Percentiles rank a stretch among this genome's conserved stretches.
Evolutionary conservation across 768 basidiomycete species (phyloP).

Genomic region (Naganishia randhawae): DNA sequence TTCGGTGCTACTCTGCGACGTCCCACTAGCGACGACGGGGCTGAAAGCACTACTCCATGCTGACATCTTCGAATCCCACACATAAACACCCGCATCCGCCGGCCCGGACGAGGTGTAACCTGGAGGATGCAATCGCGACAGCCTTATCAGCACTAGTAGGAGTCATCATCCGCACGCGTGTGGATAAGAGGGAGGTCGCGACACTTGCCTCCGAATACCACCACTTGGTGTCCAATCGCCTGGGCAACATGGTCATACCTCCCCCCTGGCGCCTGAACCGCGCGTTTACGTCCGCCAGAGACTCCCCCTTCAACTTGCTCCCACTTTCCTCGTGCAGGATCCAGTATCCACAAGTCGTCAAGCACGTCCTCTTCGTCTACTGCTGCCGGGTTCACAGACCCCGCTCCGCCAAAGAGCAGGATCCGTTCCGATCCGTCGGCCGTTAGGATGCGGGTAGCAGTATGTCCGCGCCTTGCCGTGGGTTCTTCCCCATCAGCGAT

Average conservation of each 20-base stretch:
- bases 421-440: slow-evolving; percentile 51
- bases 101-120: slow-evolving; percentile 51
- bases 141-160: slow-evolving; percentile 54
- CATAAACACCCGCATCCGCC: slow-evolving; percentile 57
- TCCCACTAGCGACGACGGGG: background rate
- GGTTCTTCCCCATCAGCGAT: slow-evolving; percentile 63
- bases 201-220: slow-evolving; percentile 63
- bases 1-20: no score
- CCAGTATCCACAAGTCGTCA: slow-evolving; percentile 42
- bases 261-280: slow-evolving; percentile 59
- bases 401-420: slow-evolving; percentile 74
- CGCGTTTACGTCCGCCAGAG: slow-evolving; percentile 42
- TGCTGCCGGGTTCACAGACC: background rate
- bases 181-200: slow-evolving; percentile 28
- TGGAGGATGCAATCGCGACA: slow-evolving; percentile 32
- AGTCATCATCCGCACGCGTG: background rate
- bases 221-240: slow-evolving; percentile 59
- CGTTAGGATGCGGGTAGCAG: slow-evolving; percentile 5
- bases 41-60: background rate
- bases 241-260: slow-evolving; percentile 74
- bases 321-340: slow-evolving; percentile 56
- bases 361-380: slow-evolving; percentile 50
- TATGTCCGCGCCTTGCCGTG: slow-evolving; percentile 36
- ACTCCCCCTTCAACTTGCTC: slow-evolving; percentile 63
- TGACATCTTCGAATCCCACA: background rate